Evolutionary conservation across 1,284 basidiomycete genomes (phyloP).

Genomic region (Boletellus deceptivus): DNA sequence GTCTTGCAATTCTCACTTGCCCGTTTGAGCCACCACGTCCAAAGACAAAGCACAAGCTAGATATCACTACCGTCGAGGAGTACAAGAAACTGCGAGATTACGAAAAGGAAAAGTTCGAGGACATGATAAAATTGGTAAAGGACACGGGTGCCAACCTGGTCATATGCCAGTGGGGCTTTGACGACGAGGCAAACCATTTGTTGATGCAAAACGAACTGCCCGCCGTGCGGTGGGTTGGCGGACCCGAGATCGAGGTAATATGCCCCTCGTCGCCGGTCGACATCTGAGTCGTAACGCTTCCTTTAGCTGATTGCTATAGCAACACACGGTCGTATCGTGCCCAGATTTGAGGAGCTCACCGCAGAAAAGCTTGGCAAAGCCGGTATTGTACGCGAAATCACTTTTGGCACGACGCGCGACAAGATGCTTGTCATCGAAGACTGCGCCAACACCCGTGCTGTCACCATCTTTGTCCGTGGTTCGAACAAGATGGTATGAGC

Average conservation of each 20-base stretch:
- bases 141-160: conserved; percentile 98
- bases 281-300: conserved; percentile 1
- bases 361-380: conserved; percentile 91
- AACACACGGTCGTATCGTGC: conserved; percentile 97
- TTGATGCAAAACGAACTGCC: conserved; percentile 97
- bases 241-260: conserved; percentile 93
- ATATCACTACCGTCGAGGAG: conserved; percentile 98
- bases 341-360: conserved; percentile 94
- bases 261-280: neutral
- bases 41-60: conserved; percentile 99
- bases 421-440: conserved; percentile 99
- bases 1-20: conserved; percentile 96
- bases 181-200: conserved; percentile 98
- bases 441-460: conserved; percentile 94
- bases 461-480: conserved; percentile 96
- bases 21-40: conserved; percentile 98
- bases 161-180: conserved; percentile 99
- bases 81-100: conserved; percentile 94
- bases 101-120: conserved; percentile 93
- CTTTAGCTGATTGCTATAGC: conserved; percentile 93
- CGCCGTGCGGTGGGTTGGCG: conserved; percentile 99
- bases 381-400: conserved; percentile 89
- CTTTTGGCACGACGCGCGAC: conserved; percentile 96
- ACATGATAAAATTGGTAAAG: conserved; percentile 98
- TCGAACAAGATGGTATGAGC: conserved; percentile 94